A percentile compares a stretch with the other conserved stretches of the same genome.
Evolutionary conservation across 352 stramenopile species (phyloP).

Genomic region (Blastocystis sp.): DNA sequence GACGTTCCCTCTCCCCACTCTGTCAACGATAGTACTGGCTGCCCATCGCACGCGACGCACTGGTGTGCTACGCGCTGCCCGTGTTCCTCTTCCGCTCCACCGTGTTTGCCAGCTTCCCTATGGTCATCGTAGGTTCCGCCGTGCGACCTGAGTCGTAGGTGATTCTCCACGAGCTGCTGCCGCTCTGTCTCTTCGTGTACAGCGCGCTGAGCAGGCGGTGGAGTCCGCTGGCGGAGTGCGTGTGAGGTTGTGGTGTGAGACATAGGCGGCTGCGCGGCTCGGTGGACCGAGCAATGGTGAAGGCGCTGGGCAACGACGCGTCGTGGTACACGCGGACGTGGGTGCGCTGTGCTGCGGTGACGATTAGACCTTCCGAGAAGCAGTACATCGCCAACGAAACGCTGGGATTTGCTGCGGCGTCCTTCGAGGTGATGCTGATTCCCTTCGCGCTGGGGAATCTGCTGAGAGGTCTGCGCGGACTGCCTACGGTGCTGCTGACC

Average conservation of each 20-base stretch:
- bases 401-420: background rate
- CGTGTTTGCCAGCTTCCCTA: background rate
- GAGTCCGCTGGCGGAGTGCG: background rate
- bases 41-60: background rate
- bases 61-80: constrained; percentile 30
- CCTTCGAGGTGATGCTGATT: constrained; percentile 29
- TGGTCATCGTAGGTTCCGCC: constrained; percentile 26
- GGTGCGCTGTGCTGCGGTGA: background rate
- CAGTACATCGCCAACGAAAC: constrained; percentile 31
- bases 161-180: background rate
- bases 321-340: background rate
- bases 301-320: background rate
- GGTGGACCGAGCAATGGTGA: background rate
- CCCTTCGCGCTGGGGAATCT: background rate
- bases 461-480: background rate
- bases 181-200: background rate
- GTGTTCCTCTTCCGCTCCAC: background rate
- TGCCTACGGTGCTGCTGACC: constrained; percentile 1
- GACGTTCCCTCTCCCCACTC: background rate
- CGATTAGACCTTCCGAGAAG: constrained; percentile 30
- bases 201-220: background rate
- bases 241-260: background rate
- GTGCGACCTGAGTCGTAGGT: background rate
- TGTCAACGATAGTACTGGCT: constrained; percentile 11
- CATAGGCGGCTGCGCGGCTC: background rate